These are phyloP conservation scores for Neoascochyta sp. DNA, from an alignment of 2,329 filamentous ascomycete species.

Conservation along the genomic window DNA sequence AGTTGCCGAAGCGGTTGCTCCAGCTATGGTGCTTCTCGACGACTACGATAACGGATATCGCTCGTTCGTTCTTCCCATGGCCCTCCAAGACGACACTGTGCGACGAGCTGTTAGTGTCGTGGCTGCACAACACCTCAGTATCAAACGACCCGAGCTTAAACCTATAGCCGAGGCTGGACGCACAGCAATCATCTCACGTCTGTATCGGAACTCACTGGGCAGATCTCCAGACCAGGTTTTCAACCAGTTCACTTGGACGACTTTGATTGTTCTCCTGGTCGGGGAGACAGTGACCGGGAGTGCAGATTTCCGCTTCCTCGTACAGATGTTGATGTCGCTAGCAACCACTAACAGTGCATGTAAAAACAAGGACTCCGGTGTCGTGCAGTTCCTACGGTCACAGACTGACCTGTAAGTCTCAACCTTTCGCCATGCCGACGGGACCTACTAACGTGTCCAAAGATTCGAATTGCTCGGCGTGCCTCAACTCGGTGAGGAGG, in stretches of 20 bases:
- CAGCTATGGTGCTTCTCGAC: slow-evolving; percentile 43
- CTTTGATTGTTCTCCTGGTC: slow-evolving; percentile 40
- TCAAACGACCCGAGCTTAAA: slow-evolving; percentile 29
- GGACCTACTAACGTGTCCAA: too few species aligned
- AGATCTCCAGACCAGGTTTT: slow-evolving; percentile 30
- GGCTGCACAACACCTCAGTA: slow-evolving; percentile 40
- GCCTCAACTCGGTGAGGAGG: slow-evolving; percentile 13
- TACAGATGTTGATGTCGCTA: slow-evolving; percentile 39
- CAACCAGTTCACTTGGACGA: slow-evolving; percentile 39
- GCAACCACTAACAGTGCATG: too few species aligned
- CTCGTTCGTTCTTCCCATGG: slow-evolving; percentile 41
- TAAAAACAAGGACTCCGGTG: background rate
- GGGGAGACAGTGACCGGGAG: slow-evolving; percentile 44
- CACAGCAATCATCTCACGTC: slow-evolving; percentile 35
- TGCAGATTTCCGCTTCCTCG: slow-evolving; percentile 37
- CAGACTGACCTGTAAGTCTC: slow-evolving; percentile 5
- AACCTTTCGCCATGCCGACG: too few species aligned
- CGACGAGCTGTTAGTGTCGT: slow-evolving; percentile 40
- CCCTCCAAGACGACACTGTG: slow-evolving; percentile 36
- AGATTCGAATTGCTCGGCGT: slow-evolving; percentile 17
- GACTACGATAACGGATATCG: slow-evolving; percentile 39
- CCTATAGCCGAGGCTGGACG: slow-evolving; percentile 36
- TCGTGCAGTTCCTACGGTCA: slow-evolving; percentile 3
- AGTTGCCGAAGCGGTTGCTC: slow-evolving; percentile 40
- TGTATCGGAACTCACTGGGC: slow-evolving; percentile 33